Conservation (phyloP, 768 basidiomycete species). For the Hysterangium stoloniferum region DNA sequence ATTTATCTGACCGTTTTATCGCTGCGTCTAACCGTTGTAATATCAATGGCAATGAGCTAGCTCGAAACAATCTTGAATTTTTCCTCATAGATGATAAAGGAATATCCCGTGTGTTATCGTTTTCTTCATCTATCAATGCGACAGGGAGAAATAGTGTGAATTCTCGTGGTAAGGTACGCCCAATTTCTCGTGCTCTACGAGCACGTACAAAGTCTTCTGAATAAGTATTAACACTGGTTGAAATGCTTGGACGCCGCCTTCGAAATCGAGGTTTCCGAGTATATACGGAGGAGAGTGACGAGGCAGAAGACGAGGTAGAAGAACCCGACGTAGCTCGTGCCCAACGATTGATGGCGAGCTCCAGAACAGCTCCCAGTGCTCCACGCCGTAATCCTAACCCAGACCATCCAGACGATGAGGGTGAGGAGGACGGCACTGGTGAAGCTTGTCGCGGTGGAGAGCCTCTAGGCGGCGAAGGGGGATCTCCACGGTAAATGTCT, state of each 20-base stretch:
- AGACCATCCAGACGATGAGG: constrained; percentile 33
- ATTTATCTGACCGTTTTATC: constrained; percentile 33
- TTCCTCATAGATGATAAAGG: constrained; percentile 5
- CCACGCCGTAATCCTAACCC: constrained; percentile 37
- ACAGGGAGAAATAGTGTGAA: constrained; percentile 60
- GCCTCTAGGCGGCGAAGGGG: constrained; percentile 20
- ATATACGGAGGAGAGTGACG: constrained; percentile 28
- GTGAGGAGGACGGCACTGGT: constrained; percentile 22
- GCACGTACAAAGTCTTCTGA: constrained; percentile 57
- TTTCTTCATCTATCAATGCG: constrained; percentile 18
- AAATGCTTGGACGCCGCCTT: constrained; percentile 39
- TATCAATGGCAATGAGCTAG: constrained; percentile 40
- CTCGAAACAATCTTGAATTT: constrained; percentile 29
- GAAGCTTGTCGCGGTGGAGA: constrained; percentile 14
- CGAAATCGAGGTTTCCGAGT: constrained; percentile 33
- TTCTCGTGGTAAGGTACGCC: constrained; percentile 49
- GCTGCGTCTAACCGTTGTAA: constrained; percentile 43
- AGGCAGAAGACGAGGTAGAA: constrained; percentile 38
- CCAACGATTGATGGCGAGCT: constrained; percentile 67
- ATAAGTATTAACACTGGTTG: constrained; percentile 39
- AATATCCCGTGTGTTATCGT: constrained; percentile 8
- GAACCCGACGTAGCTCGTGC: constrained; percentile 42
- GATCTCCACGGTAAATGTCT: constrained; percentile 58
- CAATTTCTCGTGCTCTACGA: constrained; percentile 54
- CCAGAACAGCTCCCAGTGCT: constrained; percentile 53